phyloP scores from a whole-genome alignment of 2,329 filamentous ascomycete species.

The Furcasterigmium sp. region DNA sequence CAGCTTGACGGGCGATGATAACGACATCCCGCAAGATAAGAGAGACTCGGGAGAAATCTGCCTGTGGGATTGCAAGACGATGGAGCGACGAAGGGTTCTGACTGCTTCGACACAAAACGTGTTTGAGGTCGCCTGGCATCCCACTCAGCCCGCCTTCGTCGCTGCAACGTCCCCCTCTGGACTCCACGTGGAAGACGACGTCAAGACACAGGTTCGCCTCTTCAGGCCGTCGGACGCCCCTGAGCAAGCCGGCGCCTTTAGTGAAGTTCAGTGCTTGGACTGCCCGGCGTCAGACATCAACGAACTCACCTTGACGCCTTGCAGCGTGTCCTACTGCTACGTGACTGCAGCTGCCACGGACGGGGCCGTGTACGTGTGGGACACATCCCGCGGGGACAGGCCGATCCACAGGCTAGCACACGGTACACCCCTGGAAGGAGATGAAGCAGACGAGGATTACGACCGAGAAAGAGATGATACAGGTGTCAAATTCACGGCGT shows the following conservation, averaged over 20 bases:
- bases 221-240: constrained; percentile 30
- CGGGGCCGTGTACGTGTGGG: constrained; percentile 59
- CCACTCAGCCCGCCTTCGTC: constrained; percentile 45
- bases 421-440: constrained; percentile 33
- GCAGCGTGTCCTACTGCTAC: constrained; percentile 43
- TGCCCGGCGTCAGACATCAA: constrained; percentile 58
- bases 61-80: constrained; percentile 48
- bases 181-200: constrained; percentile 34
- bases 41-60: constrained; percentile 54
- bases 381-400: constrained; percentile 48
- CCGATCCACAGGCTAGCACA: constrained; percentile 53
- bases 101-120: constrained; percentile 53
- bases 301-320: constrained; percentile 54
- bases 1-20: constrained; percentile 44
- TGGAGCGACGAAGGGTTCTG: constrained; percentile 39
- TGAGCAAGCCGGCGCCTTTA: constrained; percentile 29
- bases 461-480: constrained; percentile 52
- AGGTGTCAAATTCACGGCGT: constrained; percentile 59
- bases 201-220: constrained; percentile 53
- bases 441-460: constrained; percentile 24
- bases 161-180: constrained; percentile 52
- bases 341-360: constrained; percentile 58
- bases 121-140: constrained; percentile 62
- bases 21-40: constrained; percentile 54
- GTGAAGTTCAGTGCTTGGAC: constrained; percentile 49